Conservation (phyloP, 83 land plant genomes). For the Diphasiastrum complanatum region DNA sequence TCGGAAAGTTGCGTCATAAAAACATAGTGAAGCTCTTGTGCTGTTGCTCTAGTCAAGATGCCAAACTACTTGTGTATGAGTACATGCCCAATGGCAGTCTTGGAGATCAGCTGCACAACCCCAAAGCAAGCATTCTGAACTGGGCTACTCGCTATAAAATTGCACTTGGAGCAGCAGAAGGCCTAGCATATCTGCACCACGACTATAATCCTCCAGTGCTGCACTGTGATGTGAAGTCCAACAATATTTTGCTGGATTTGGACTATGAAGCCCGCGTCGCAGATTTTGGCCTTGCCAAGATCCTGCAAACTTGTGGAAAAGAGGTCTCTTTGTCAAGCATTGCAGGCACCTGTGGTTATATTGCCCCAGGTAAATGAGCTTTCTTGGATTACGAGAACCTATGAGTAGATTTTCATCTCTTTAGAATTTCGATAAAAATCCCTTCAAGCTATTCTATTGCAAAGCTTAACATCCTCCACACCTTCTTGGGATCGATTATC, state of each 20-base stretch:
- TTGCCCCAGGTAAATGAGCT: not conserved
- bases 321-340: not conserved
- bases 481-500: not conserved
- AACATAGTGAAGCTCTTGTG: no score
- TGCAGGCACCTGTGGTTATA: not conserved
- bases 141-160: no score
- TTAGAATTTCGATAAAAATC: not conserved
- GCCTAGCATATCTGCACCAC: no score
- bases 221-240: no score
- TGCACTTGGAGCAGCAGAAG: no score
- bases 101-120: not conserved
- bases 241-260: no score
- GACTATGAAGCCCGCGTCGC: not conserved
- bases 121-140: no score
- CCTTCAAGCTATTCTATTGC: not conserved
- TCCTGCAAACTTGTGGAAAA: not conserved
- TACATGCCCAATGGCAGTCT: not conserved
- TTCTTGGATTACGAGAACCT: not conserved
- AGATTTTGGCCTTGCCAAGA: not conserved
- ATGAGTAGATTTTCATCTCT: not conserved
- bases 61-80: no score
- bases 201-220: no score
- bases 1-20: no score
- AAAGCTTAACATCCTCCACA: not conserved
- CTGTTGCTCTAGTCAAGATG: not conserved